phyloP scores from a whole-genome alignment of 129 eudicot species.

The Centella asiatica region DNA sequence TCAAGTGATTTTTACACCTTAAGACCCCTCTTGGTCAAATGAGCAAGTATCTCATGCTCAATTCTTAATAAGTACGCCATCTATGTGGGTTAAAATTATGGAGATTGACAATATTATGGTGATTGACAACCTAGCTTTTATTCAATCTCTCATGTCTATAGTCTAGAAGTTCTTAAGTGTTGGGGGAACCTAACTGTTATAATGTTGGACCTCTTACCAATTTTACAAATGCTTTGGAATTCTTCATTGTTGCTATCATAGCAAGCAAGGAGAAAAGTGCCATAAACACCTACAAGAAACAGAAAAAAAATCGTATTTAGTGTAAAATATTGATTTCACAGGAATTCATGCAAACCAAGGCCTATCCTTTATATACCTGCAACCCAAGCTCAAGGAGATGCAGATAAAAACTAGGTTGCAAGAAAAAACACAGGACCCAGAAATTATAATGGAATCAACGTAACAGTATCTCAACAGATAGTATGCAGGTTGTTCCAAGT shows the following conservation, averaged over 20 bases:
- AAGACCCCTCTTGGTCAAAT: no score
- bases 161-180: not conserved
- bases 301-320: not conserved
- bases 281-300: constrained; percentile 56
- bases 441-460: not conserved
- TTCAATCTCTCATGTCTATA: no score
- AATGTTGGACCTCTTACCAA: constrained; percentile 33
- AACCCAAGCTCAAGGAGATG: not conserved
- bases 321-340: not conserved
- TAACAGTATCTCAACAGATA: not conserved
- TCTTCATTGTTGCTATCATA: constrained; percentile 71
- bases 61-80: no score
- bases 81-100: no score
- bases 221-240: constrained; percentile 86
- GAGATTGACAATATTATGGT: no score
- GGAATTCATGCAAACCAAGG: not conserved
- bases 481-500: not conserved
- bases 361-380: not conserved
- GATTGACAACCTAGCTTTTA: no score
- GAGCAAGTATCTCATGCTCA: no score
- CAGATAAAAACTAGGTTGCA: not conserved
- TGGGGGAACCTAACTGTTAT: not conserved
- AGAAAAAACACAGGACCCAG: not conserved
- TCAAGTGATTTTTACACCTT: no score
- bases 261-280: constrained; percentile 94